phyloP scores from a whole-genome alignment of 164 flowering plant species.

The Platanus orientalis region DNA sequence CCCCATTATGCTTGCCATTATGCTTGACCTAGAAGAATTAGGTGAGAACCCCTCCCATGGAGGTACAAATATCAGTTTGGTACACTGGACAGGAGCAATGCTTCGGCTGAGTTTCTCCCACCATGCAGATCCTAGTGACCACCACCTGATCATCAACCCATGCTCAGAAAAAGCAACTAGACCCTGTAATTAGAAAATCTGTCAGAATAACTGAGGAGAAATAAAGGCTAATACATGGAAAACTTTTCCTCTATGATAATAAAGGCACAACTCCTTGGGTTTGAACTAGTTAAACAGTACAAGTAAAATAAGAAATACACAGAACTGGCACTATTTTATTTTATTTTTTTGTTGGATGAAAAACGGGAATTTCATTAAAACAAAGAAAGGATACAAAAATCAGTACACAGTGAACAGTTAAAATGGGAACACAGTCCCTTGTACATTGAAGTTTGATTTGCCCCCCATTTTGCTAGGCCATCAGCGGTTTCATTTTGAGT shows the following conservation, averaged over 20 bases:
- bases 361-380: too few relatives aligned
- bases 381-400: too few relatives aligned
- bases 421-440: too few relatives aligned
- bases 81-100: conserved; percentile 79
- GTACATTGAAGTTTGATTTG: too few relatives aligned
- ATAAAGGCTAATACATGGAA: background rate
- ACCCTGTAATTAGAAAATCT: conserved; percentile 48
- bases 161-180: conserved; percentile 93
- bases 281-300: conserved; percentile 1
- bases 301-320: too few relatives aligned
- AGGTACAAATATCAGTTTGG: conserved; percentile 89
- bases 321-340: background rate
- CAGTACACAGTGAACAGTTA: too few relatives aligned
- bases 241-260: background rate
- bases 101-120: conserved; percentile 94
- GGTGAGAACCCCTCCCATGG: conserved; percentile 98
- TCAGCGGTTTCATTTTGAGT: too few relatives aligned
- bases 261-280: background rate
- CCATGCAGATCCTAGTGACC: conserved; percentile 96
- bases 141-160: conserved; percentile 98
- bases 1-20: conserved; percentile 65
- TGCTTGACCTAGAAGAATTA: conserved; percentile 71
- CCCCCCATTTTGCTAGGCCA: too few relatives aligned
- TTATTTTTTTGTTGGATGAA: too few relatives aligned
- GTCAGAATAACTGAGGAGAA: conserved; percentile 1